Base-by-base conservation (phyloP, 2,329 filamentous ascomycete genomes). In the Aspergillus latus region DNA sequence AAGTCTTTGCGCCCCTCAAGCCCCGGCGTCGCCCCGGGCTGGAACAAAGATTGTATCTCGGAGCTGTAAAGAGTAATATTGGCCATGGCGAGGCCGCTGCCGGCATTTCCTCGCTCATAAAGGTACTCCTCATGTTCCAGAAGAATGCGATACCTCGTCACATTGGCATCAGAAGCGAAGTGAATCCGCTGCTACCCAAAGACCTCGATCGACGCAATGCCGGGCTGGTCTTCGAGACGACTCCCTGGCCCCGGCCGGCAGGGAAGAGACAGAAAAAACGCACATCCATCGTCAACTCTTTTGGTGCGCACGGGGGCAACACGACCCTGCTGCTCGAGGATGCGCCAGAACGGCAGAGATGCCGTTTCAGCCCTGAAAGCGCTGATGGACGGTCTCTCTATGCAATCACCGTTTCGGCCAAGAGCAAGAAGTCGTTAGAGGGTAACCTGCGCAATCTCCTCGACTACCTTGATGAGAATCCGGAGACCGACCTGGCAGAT, bases 301-400 rank as follows among this genome's bases (percentile, higher is more conserved):
- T 88, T 65, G 82, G 82, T 61, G 88, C 87, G 2, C 84, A 86
- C 49, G 87, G 87, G 55, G 87, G 87, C 11, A 89, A 89, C 70
- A 87, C 86, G 0, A 80, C 82, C 5, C 65, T 89, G 13, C 68
- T 88, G 1, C 63, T 89, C 0, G 83, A 88, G 65, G 85, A 88
- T 63, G 1, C 51, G 64, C 21, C 43, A 6, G 84, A 86, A 59
- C 76, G 84, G n/a, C 73, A 68, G 21, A 21, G 21, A 21, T 21
- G 21, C 21, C 21, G 21, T 21, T 21, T 21, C 21, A 21, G 21
- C 10, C 74, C 76, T 1, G 81, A 21, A 21, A 21, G 21, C 21
- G 21, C 21, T 21, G 21, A 21, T 21, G 21, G 21, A 21, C 21
- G 21, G 21, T 21, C 21, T 21, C 21, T 21, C 21, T 21, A 87